A percentile compares a stretch with the other conserved stretches of the same genome.
Conservation (phyloP, 768 basidiomycete species). For the Suillus decipiens region DNA sequence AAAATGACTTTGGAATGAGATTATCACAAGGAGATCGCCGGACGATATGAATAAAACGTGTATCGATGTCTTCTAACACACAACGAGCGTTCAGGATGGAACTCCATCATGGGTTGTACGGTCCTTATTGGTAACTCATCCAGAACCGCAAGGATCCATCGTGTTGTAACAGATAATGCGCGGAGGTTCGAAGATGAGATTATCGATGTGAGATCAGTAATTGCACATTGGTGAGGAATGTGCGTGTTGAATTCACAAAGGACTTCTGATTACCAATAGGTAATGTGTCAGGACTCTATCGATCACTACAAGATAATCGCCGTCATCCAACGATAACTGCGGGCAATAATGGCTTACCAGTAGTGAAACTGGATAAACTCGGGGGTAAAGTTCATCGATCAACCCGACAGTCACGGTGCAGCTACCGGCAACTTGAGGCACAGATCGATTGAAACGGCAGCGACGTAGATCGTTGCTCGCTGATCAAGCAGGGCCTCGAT, state of each 20-base stretch:
- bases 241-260: constrained; percentile 4
- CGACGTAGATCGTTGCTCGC: not conserved
- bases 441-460: not conserved
- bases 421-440: not conserved
- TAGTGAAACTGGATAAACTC: not conserved
- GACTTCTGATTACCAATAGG: not conserved
- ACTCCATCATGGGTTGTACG: not conserved
- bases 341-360: not conserved
- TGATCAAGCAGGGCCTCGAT: constrained; percentile 1
- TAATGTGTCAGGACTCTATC: not conserved
- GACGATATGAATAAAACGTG: constrained; percentile 6
- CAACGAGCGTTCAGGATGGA: not conserved
- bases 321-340: not conserved
- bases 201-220: constrained; percentile 2
- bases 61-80: constrained; percentile 3
- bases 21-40: constrained; percentile 8
- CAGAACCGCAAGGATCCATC: constrained; percentile 5
- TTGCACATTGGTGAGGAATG: not conserved
- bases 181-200: constrained; percentile 1
- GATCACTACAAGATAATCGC: not conserved
- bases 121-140: not conserved
- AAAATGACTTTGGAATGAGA: not conserved
- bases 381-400: not conserved
- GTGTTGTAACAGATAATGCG: not conserved
- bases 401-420: not conserved